Conservation (phyloP, 108 stramenopile genomes). For the Nannochloropsis granulata region DNA sequence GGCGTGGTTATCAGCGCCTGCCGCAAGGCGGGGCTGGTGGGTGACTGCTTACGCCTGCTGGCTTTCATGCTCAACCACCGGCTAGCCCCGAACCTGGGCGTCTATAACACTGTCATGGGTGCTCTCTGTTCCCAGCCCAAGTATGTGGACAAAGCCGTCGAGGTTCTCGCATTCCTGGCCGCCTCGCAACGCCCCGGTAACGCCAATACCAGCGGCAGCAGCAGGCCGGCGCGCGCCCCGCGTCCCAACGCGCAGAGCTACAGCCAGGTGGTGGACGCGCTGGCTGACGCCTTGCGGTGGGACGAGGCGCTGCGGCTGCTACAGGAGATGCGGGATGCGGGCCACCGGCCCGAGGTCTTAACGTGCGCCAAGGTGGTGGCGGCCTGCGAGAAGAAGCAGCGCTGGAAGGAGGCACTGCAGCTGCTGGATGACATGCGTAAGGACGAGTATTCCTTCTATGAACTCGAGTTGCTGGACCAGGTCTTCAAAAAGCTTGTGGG, state of each 20-base stretch:
- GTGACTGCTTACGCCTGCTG: background rate
- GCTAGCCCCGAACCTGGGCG: background rate
- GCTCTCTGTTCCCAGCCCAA: background rate
- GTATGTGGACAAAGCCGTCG: background rate
- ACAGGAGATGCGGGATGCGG: conserved; percentile 61
- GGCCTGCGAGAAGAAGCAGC: conserved; percentile 67
- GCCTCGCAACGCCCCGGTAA: background rate
- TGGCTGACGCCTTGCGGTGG: background rate
- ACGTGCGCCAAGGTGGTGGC: conserved; percentile 76
- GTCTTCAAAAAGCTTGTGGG: background rate
- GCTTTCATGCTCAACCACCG: background rate
- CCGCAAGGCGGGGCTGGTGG: background rate
- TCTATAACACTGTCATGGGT: background rate
- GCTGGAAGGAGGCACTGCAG: conserved; percentile 72
- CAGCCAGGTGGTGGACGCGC: background rate
- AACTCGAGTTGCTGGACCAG: background rate
- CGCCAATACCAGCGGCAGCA: background rate
- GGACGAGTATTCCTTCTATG: background rate
- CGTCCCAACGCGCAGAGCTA: background rate
- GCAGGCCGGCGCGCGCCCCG: background rate
- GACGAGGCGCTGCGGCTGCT: conserved; percentile 59
- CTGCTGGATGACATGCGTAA: conserved; percentile 62
- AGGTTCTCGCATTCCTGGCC: background rate
- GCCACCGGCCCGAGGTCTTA: conserved; percentile 64
- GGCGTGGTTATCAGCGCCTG: background rate